These are phyloP conservation scores for Globisporangium cystogenes DNA, from an alignment of 352 stramenopile species.

Conservation along the genomic window DNA sequence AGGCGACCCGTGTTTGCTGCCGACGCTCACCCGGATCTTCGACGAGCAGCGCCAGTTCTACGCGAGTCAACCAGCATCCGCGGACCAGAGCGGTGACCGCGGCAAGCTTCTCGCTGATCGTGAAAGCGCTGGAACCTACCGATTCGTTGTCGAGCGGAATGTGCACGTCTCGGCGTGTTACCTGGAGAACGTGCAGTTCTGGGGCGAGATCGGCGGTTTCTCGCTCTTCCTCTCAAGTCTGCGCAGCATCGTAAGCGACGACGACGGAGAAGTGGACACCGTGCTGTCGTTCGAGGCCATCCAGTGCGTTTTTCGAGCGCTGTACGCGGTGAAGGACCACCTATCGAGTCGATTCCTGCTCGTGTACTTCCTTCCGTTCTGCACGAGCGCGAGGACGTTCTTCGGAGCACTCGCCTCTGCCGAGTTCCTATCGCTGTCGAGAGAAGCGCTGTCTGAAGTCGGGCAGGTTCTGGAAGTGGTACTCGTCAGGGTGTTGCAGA, in stretches of 20 bases:
- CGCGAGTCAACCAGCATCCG: constrained; percentile 17
- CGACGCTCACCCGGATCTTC: constrained; percentile 43
- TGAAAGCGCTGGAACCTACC: background rate
- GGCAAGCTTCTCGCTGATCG: background rate
- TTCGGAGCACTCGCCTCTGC: constrained; percentile 14
- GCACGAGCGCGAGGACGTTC: constrained; percentile 21
- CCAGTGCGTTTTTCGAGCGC: constrained; percentile 40
- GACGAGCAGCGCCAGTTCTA: constrained; percentile 64
- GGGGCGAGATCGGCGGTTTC: constrained; percentile 51
- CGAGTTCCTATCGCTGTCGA: constrained; percentile 32
- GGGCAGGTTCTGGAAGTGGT: constrained; percentile 58
- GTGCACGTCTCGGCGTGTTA: constrained; percentile 35
- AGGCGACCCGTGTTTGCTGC: constrained; percentile 34
- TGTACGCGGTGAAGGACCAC: constrained; percentile 64
- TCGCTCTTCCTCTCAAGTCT: constrained; percentile 39
- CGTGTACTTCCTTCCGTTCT: constrained; percentile 30
- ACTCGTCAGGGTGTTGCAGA: constrained; percentile 25
- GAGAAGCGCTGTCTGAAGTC: constrained; percentile 48
- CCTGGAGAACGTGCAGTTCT: constrained; percentile 43
- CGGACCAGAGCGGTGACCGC: background rate
- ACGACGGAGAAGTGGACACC: constrained; percentile 7
- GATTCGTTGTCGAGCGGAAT: constrained; percentile 7
- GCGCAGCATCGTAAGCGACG: constrained; percentile 6
- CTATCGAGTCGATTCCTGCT: constrained; percentile 31
- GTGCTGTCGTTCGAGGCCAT: constrained; percentile 49